Evolutionary conservation across 768 basidiomycete genomes (phyloP).

Genomic region (Clavaria fumosa): DNA sequence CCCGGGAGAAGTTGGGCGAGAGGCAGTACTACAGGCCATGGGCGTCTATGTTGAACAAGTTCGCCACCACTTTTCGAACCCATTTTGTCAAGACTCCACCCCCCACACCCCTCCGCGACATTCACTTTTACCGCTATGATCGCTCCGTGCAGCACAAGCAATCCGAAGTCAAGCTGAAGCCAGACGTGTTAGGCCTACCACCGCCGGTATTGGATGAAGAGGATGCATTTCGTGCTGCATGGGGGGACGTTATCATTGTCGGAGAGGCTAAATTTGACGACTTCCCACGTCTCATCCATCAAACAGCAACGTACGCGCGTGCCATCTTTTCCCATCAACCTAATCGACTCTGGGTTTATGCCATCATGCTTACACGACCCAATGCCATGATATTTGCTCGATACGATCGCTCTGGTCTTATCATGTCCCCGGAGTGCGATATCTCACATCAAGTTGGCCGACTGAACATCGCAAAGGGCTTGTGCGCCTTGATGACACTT

Average conservation of each 20-base stretch:
- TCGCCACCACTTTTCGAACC: background rate
- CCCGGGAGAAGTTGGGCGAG: background rate
- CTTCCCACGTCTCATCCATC: background rate
- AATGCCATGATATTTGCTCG: constrained; percentile 1
- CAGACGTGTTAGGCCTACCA: background rate
- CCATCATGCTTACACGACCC: background rate
- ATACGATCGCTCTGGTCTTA: background rate
- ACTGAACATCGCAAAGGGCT: background rate
- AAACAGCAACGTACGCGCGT: background rate
- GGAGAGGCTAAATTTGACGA: background rate
- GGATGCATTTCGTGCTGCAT: background rate
- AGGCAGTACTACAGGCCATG: background rate
- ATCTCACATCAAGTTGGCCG: background rate
- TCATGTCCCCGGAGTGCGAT: background rate
- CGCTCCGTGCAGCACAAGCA: background rate
- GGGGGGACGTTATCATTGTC: background rate
- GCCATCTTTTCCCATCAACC: background rate
- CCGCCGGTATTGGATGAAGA: background rate
- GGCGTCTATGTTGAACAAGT: background rate
- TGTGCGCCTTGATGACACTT: background rate
- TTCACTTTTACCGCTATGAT: background rate
- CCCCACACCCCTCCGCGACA: background rate
- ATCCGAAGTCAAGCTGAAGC: background rate
- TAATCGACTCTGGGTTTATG: background rate
- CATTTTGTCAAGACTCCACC: background rate